Evolutionary conservation across 768 basidiomycete genomes (phyloP).

Genomic region (Cantharellus anzutake): DNA sequence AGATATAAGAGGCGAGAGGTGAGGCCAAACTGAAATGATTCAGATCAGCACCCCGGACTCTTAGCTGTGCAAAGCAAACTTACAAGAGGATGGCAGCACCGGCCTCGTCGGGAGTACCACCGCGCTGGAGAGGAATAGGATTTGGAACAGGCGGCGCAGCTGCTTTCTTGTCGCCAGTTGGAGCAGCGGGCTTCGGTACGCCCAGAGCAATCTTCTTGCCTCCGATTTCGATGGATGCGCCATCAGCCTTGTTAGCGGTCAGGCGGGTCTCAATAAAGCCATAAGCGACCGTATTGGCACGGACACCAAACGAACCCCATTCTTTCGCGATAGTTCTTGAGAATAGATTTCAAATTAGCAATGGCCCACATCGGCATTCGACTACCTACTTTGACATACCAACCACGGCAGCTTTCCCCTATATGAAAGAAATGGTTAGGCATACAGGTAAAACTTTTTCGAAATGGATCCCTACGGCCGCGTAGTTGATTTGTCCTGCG

Average conservation of each 20-base stretch:
- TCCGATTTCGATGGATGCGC: slow-evolving; percentile 54
- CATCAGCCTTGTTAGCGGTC: slow-evolving; percentile 62
- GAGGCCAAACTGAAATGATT: slow-evolving; percentile 38
- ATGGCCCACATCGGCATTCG: background rate
- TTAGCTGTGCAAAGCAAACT: slow-evolving; percentile 15
- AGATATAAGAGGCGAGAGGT: slow-evolving; percentile 61
- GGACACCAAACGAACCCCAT: slow-evolving; percentile 68
- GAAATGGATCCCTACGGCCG: slow-evolving; percentile 20
- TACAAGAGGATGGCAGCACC: slow-evolving; percentile 61
- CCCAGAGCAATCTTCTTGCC: slow-evolving; percentile 75
- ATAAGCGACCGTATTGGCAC: slow-evolving; percentile 65
- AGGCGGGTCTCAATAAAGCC: slow-evolving; percentile 62
- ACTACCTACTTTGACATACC: slow-evolving; percentile 44
- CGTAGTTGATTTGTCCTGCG: slow-evolving; percentile 65
- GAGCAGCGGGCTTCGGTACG: slow-evolving; percentile 33
- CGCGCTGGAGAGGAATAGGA: slow-evolving; percentile 44
- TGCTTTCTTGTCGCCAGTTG: slow-evolving; percentile 17
- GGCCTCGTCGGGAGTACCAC: slow-evolving; percentile 55
- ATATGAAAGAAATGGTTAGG: background rate
- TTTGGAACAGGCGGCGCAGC: slow-evolving; percentile 10
- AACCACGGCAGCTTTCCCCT: slow-evolving; percentile 53
- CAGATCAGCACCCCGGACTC: slow-evolving; percentile 5
- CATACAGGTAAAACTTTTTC: background rate
- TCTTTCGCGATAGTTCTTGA: slow-evolving; percentile 55
- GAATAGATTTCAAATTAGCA: background rate